Percentiles rank a stretch among this genome's conserved stretches.
phyloP scores from a whole-genome alignment of 768 basidiomycete genomes.

The Zangia roseola region DNA sequence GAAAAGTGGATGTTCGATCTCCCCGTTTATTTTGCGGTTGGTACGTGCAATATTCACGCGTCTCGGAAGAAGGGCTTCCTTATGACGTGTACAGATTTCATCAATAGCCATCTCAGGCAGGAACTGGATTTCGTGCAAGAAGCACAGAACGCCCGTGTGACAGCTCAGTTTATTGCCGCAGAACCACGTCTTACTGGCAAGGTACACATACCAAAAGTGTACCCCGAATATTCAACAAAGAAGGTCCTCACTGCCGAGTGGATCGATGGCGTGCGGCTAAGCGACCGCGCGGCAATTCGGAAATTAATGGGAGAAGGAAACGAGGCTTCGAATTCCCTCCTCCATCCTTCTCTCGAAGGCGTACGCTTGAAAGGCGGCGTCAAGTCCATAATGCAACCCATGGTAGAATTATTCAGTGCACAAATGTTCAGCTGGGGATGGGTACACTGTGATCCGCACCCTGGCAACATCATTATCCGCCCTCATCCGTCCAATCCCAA shows the following conservation, averaged over 20 bases:
- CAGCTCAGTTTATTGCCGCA: conserved; percentile 61
- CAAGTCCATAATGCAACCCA: conserved; percentile 73
- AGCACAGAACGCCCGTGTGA: conserved; percentile 71
- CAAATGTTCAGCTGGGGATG: conserved; percentile 93
- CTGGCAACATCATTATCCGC: conserved; percentile 77
- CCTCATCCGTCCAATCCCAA: conserved; percentile 31
- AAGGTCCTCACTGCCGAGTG: conserved; percentile 84
- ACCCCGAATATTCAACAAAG: conserved; percentile 68
- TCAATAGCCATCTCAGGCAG: conserved; percentile 76
- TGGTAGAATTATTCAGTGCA: conserved; percentile 84
- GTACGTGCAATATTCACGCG: conserved; percentile 38
- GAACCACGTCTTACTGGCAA: conserved; percentile 69
- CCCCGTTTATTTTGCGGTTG: conserved; percentile 78
- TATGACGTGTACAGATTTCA: conserved; percentile 50
- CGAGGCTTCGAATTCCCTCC: conserved; percentile 1
- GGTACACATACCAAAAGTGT: conserved; percentile 79
- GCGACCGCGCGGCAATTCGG: conserved; percentile 57
- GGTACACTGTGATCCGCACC: conserved; percentile 79
- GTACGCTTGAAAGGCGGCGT: conserved; percentile 57
- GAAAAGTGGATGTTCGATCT: conserved; percentile 82
- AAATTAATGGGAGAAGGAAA: conserved; percentile 56
- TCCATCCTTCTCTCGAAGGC: conserved; percentile 13
- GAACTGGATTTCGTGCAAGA: conserved; percentile 85
- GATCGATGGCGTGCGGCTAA: conserved; percentile 75
- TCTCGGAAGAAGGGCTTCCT: background rate